These are phyloP conservation scores for Nymphaea thermarum DNA, from an alignment of 164 flowering plant species.

Conservation along the genomic window DNA sequence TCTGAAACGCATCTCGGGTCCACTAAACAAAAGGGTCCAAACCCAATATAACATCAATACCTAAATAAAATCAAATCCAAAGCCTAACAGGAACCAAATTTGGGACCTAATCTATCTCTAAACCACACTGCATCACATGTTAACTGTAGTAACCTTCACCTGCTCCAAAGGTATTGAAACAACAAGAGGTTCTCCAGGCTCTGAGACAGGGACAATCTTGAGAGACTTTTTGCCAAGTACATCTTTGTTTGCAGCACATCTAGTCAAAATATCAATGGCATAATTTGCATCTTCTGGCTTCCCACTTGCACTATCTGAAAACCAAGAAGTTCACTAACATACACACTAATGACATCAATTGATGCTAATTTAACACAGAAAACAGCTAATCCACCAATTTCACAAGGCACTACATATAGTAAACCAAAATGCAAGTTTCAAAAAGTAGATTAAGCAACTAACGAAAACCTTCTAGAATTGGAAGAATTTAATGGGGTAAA, in stretches of 20 bases:
- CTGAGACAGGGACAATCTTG: slow-evolving; percentile 51
- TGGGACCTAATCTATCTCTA: too few relatives aligned
- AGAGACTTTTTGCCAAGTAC: slow-evolving; percentile 40
- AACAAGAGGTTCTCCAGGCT: slow-evolving; percentile 73
- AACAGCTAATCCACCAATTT: not conserved
- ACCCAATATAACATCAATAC: too few relatives aligned
- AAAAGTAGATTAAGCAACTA: too few relatives aligned
- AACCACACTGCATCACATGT: not conserved
- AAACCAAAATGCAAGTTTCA: too few relatives aligned
- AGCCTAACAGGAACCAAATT: too few relatives aligned
- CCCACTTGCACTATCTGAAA: slow-evolving; percentile 49
- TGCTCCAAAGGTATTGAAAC: slow-evolving; percentile 72
- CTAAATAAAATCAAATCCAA: too few relatives aligned
- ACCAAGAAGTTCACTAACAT: slow-evolving; percentile 1
- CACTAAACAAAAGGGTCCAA: too few relatives aligned
- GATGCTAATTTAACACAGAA: not conserved
- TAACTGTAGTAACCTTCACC: slow-evolving; percentile 18
- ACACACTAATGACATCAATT: not conserved
- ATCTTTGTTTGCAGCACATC: slow-evolving; percentile 60
- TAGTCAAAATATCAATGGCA: slow-evolving; percentile 75
- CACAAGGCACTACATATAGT: too few relatives aligned
- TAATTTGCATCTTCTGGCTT: slow-evolving; percentile 83
- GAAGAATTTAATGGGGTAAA: too few relatives aligned
- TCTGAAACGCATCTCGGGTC: too few relatives aligned
- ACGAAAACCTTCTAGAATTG: too few relatives aligned